phyloP scores from a whole-genome alignment of 768 basidiomycete genomes.

The Cystofilobasidium bisporidii region DNA sequence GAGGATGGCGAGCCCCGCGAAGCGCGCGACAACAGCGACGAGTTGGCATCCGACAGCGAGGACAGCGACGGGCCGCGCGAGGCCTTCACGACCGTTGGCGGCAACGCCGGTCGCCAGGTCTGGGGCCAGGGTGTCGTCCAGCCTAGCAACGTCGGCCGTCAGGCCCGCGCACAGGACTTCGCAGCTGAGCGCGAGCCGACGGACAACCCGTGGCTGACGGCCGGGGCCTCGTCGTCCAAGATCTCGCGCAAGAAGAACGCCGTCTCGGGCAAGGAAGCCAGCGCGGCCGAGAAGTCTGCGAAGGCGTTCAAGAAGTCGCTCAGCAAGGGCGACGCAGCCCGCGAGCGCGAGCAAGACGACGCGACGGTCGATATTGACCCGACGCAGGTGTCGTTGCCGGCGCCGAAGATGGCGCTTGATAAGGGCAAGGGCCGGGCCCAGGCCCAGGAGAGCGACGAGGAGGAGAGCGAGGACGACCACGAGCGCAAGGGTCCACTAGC shows the following conservation, averaged over 20 bases:
- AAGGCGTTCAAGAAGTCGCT: conserved; percentile 23
- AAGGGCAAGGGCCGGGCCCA: conserved; percentile 31
- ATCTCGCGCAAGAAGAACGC: conserved; percentile 63
- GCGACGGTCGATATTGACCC: conserved; percentile 67
- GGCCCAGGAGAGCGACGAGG: conserved; percentile 35
- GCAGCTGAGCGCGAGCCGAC: conserved; percentile 32
- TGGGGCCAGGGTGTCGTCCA: conserved; percentile 30
- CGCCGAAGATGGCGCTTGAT: conserved; percentile 28
- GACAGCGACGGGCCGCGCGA: conserved; percentile 12
- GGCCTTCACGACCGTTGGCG: conserved; percentile 37
- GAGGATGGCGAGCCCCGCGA: conserved; percentile 17
- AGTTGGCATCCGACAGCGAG: not conserved
- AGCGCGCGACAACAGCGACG: no score
- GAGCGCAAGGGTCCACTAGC: conserved; percentile 46
- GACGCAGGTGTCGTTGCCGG: conserved; percentile 14
- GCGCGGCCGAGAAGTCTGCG: conserved; percentile 28
- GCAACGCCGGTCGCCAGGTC: conserved; percentile 42
- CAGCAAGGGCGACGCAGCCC: conserved; percentile 51
- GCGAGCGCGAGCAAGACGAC: conserved; percentile 59
- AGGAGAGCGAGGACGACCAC: conserved; percentile 56
- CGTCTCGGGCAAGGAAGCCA: conserved; percentile 45
- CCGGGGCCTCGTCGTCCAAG: conserved; percentile 43
- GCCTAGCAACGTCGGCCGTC: no score
- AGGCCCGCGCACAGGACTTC: no score
- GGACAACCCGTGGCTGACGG: conserved; percentile 75